Evolutionary conservation across 208 protist genomes (phyloP).

Genomic region (Trypanosomatidae sp.): DNA sequence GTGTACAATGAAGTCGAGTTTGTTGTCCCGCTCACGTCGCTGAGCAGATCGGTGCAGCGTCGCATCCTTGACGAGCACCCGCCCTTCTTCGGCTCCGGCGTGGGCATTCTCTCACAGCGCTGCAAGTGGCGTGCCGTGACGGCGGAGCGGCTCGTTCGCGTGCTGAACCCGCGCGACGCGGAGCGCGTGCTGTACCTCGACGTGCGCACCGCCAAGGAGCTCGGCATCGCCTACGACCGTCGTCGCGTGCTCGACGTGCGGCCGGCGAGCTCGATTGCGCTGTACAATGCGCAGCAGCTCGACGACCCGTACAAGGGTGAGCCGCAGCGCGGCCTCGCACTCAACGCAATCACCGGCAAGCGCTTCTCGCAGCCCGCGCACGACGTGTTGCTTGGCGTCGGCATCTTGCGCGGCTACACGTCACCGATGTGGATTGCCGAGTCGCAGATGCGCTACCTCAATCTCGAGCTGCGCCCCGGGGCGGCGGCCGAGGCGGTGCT

Average conservation of each 20-base stretch:
- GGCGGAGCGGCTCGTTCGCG: constrained; percentile 42
- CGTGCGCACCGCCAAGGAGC: constrained; percentile 22
- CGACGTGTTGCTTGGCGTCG: constrained; percentile 71
- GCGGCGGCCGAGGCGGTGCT: constrained; percentile 25
- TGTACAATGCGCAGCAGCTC: constrained; percentile 80
- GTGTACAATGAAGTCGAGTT: constrained; percentile 71
- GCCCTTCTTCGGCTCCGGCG: constrained; percentile 77
- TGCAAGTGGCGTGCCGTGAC: constrained; percentile 77
- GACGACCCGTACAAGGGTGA: constrained; percentile 81
- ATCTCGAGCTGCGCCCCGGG: constrained; percentile 33
- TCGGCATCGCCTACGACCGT: constrained; percentile 29
- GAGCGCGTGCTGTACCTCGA: constrained; percentile 77
- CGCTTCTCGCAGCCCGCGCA: constrained; percentile 79
- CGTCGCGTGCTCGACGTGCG: constrained; percentile 67
- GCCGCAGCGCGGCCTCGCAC: constrained; percentile 58
- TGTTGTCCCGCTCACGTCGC: constrained; percentile 43
- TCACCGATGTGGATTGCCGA: constrained; percentile 82
- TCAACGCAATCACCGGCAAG: constrained; percentile 77
- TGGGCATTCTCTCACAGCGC: constrained; percentile 74
- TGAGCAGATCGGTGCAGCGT: constrained; percentile 40
- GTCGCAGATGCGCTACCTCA: constrained; percentile 71
- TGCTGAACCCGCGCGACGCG: constrained; percentile 53
- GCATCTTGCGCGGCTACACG: constrained; percentile 76
- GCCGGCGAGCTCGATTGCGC: constrained; percentile 46
- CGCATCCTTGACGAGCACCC: constrained; percentile 75